A percentile compares a stretch with the other conserved stretches of the same genome.
These are phyloP conservation scores for Penicillium lagena DNA, from an alignment of 495 filamentous ascomycete genomes.

Conservation along the genomic window DNA sequence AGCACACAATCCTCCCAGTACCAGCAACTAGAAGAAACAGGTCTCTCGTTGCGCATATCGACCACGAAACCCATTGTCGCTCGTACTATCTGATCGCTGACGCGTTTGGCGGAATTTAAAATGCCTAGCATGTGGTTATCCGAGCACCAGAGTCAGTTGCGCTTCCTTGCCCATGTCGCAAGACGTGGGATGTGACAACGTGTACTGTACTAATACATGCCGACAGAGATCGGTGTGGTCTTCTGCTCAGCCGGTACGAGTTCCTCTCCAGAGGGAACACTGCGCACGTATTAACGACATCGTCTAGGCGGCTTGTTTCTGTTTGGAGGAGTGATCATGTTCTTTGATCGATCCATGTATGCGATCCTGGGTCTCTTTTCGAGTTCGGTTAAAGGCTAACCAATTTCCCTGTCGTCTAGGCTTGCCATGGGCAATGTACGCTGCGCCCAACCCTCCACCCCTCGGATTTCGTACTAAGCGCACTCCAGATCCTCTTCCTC, in stretches of 20 bases:
- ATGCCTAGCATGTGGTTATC: conserved; percentile 89
- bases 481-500: conserved; percentile 82
- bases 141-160: conserved; percentile 81
- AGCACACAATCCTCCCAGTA: no score
- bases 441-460: background rate
- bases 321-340: conserved; percentile 84
- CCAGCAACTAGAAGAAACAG: no score
- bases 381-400: conserved; percentile 2
- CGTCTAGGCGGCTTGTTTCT: conserved; percentile 81
- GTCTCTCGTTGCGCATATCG: no score
- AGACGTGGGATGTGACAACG: no score
- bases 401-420: conserved; percentile 26
- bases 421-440: conserved; percentile 85
- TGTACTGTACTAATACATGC: background rate
- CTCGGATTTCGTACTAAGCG: conserved; percentile 7
- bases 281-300: no score
- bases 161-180: background rate
- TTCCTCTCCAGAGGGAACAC: no score
- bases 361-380: background rate
- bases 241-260: conserved; percentile 93
- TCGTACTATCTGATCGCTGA: no score
- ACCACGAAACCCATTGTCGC: no score
- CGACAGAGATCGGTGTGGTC: conserved; percentile 82
- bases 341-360: conserved; percentile 94
- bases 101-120: background rate